phyloP scores from a whole-genome alignment of 306 rosid species.

The Prunus davidiana region DNA sequence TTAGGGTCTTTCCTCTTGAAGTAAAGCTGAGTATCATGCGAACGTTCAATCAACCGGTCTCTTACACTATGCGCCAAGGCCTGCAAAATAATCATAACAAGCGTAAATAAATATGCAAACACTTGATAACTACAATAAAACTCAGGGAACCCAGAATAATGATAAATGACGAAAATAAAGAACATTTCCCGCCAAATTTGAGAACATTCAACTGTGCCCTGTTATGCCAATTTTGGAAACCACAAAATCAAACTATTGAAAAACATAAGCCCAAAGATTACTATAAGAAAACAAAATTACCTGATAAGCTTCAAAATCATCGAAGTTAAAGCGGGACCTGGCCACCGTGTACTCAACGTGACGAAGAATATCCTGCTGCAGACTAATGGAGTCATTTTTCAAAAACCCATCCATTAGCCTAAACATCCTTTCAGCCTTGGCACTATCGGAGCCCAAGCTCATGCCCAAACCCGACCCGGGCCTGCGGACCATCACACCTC shows the following conservation, averaged over 20 bases:
- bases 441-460: slow-evolving; percentile 25
- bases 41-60: slow-evolving; percentile 69
- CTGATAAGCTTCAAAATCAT: slow-evolving; percentile 80
- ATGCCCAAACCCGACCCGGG: slow-evolving; percentile 42
- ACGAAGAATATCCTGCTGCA: slow-evolving; percentile 65
- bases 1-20: slow-evolving; percentile 69
- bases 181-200: slow-evolving; percentile 22
- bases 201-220: background rate
- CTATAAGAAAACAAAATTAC: slow-evolving; percentile 10
- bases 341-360: slow-evolving; percentile 79
- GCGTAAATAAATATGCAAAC: slow-evolving; percentile 18
- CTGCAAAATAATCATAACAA: slow-evolving; percentile 33
- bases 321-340: slow-evolving; percentile 66
- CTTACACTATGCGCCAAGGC: slow-evolving; percentile 66
- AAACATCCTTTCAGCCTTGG: slow-evolving; percentile 65
- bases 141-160: slow-evolving; percentile 2
- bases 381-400: slow-evolving; percentile 66
- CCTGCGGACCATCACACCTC: slow-evolving; percentile 56
- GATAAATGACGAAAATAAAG: background rate
- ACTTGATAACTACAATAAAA: slow-evolving; percentile 13
- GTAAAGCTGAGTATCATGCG: slow-evolving; percentile 60
- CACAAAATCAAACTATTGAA: background rate
- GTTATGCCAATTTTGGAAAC: background rate
- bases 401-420: slow-evolving; percentile 61
- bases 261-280: background rate